Base-by-base conservation (phyloP, 371 early-diverging fungal genomes). In the Mortierella sp. region DNA sequence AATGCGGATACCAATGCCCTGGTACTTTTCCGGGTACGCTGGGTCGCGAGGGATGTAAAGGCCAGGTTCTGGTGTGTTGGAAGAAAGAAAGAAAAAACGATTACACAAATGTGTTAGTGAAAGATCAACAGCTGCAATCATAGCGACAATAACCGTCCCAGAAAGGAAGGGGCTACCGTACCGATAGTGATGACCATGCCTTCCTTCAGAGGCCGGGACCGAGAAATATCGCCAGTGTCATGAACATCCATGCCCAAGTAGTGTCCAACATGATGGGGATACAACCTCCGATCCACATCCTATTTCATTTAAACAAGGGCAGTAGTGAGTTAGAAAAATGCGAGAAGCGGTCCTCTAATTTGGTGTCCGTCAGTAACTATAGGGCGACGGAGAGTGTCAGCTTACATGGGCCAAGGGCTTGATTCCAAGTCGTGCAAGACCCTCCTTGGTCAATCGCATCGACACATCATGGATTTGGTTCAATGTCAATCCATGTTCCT, bases 211-310 rank as follows among this genome's bases (percentile, higher is more conserved):
- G 88, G 91, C 71, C 92, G 90, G 1, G 93, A 92, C 50, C 98
- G 91, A 48, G 92, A 89, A 14, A 98, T 88, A 71, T 93, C 91
- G 54, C 92, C 92, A 1, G 95, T 93, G 84, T 99, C 98, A 83
- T 99, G 99, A 0, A 99, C 95, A 87, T 98, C 98, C 78, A 98
- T 77, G 9, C 99, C 99, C 28, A 98, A 91, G 82, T 96, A 98
- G 88, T 98, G 99, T 5, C 97, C 94, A 5, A 99, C 94, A 87
- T 98, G 97, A 86, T 99, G 98, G 55, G 98, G 98, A 82, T 96
- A 99, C 37, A 99, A 90, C 28, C 90, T 87, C 40, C 91, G 89
- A 70, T 95, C 93, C 6, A 95, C 81, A 71, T 95, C 95, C 91
- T 94, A 82, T 43, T 67, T 28, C 37, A 75, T 6, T 50, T 14